A percentile compares a stretch with the other conserved stretches of the same genome.
These are phyloP conservation scores for Bisporella sp. DNA, from an alignment of 2,329 filamentous ascomycete genomes.

Conservation along the genomic window DNA sequence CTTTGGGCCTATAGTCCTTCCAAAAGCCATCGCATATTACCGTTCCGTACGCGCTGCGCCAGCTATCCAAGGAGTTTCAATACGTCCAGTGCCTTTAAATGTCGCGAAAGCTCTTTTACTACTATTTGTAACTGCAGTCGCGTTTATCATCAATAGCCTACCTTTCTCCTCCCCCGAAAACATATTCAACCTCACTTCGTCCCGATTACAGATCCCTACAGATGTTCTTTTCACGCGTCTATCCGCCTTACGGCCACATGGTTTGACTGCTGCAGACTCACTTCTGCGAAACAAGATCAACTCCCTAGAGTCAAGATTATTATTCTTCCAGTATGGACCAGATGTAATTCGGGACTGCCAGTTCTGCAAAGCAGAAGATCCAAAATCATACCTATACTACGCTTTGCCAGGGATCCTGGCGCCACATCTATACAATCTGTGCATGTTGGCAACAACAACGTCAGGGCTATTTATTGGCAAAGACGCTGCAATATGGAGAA, in stretches of 20 bases:
- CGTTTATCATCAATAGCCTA: conserved; percentile 57
- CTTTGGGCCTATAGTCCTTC: conserved; percentile 65
- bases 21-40: conserved; percentile 59
- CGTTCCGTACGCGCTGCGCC: conserved; percentile 44
- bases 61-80: conserved; percentile 35
- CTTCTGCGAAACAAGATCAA: conserved; percentile 61
- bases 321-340: conserved; percentile 82
- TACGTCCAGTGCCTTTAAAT: conserved; percentile 47
- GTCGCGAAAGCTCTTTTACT: conserved; percentile 53
- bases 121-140: conserved; percentile 43
- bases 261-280: conserved; percentile 53
- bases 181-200: conserved; percentile 70
- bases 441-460: conserved; percentile 65
- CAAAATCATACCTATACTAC: conserved; percentile 70
- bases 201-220: conserved; percentile 77
- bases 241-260: conserved; percentile 41
- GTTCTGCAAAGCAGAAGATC: conserved; percentile 73
- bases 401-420: conserved; percentile 64
- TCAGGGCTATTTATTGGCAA: conserved; percentile 58
- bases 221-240: conserved; percentile 81
- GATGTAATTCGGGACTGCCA: conserved; percentile 64
- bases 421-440: conserved; percentile 76
- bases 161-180: conserved; percentile 69
- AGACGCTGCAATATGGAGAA: conserved; percentile 62
- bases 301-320: conserved; percentile 62